Evolutionary conservation across 2,329 filamentous ascomycete genomes (phyloP).

Genomic region (Lomentospora prolificans): DNA sequence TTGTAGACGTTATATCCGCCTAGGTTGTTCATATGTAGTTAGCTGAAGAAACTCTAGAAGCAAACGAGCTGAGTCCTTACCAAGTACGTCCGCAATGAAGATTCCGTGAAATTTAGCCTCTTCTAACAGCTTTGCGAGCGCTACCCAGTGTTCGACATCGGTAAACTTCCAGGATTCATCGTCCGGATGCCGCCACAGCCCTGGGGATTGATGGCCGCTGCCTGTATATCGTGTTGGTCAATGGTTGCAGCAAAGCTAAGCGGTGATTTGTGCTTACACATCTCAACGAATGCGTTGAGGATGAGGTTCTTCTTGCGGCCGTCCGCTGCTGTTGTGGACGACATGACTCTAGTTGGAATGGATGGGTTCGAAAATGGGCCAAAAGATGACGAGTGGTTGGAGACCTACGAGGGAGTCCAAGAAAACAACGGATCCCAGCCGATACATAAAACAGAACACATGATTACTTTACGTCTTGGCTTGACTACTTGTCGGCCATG

Average conservation of each 20-base stretch:
- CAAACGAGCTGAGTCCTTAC: too few relatives aligned
- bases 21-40: constrained; percentile 3
- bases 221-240: constrained; percentile 7
- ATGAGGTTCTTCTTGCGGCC: constrained; percentile 27
- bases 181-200: constrained; percentile 50
- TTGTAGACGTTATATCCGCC: constrained; percentile 63
- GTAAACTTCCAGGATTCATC: constrained; percentile 55
- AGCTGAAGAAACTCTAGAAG: too few relatives aligned
- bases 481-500: background rate
- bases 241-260: background rate
- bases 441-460: too few relatives aligned
- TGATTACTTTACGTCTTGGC: background rate
- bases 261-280: constrained; percentile 13
- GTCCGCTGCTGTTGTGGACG: background rate
- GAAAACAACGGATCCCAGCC: too few relatives aligned
- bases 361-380: constrained; percentile 8
- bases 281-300: constrained; percentile 33
- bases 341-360: constrained; percentile 9
- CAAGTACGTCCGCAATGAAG: constrained; percentile 53
- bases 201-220: constrained; percentile 37
- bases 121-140: constrained; percentile 32
- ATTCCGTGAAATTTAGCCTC: constrained; percentile 50
- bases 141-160: constrained; percentile 49
- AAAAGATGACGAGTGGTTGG: background rate
- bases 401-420: too few relatives aligned